These are phyloP conservation scores for Viridothelium virens DNA, from an alignment of 495 filamentous ascomycete species.

Conservation along the genomic window DNA sequence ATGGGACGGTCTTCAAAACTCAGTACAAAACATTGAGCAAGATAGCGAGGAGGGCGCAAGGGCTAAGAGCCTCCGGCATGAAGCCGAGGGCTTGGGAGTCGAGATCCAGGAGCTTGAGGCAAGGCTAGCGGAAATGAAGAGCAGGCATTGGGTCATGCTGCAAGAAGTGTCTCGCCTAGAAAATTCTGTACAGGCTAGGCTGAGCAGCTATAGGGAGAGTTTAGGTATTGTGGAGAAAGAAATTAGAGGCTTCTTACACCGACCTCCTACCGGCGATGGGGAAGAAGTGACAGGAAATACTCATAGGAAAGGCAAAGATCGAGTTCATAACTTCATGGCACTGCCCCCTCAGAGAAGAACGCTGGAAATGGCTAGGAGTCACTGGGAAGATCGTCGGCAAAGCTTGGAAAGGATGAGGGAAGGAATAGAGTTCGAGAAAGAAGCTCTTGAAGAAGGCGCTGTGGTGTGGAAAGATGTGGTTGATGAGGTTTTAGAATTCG, in stretches of 20 bases:
- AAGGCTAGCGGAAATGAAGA: slow-evolving; percentile 59
- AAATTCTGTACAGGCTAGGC: slow-evolving; percentile 54
- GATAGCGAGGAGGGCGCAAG: slow-evolving; percentile 34
- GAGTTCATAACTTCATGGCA: slow-evolving; percentile 32
- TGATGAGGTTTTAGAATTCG: slow-evolving; percentile 57
- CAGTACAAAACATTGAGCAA: slow-evolving; percentile 44
- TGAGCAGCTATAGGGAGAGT: slow-evolving; percentile 53
- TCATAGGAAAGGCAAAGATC: slow-evolving; percentile 28
- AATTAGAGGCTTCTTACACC: slow-evolving; percentile 42
- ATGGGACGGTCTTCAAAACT: slow-evolving; percentile 39
- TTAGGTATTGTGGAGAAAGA: slow-evolving; percentile 49
- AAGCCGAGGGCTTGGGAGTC: slow-evolving; percentile 33
- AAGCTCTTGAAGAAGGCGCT: slow-evolving; percentile 76
- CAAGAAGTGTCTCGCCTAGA: slow-evolving; percentile 53
- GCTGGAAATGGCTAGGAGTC: slow-evolving; percentile 65
- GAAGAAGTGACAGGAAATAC: slow-evolving; percentile 3
- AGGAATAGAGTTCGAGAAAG: slow-evolving; percentile 58
- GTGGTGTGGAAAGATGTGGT: slow-evolving; percentile 69
- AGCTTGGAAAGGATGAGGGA: slow-evolving; percentile 50
- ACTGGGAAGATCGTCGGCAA: slow-evolving; percentile 61
- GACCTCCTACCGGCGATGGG: slow-evolving; percentile 35
- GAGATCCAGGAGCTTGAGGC: slow-evolving; percentile 51
- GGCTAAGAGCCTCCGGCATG: slow-evolving; percentile 29
- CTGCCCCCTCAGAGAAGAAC: slow-evolving; percentile 64
- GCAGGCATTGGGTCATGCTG: slow-evolving; percentile 52